Percentiles rank a stretch among this genome's conserved stretches.
Evolutionary conservation across 1,284 basidiomycete species (phyloP).

Genomic region (Cutaneotrichosporon sp.): DNA sequence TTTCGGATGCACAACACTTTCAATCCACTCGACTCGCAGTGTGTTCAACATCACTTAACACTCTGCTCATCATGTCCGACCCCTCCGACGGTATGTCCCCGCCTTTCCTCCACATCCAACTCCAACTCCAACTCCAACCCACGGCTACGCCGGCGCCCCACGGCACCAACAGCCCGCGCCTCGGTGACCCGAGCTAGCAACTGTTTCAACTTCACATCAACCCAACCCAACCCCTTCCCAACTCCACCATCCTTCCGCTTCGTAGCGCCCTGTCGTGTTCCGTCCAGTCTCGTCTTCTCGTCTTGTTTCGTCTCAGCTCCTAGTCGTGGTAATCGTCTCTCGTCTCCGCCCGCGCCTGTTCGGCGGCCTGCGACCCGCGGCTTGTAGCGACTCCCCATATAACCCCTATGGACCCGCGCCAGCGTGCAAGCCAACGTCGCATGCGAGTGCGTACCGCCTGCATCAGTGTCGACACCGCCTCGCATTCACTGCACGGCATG

Average conservation of each 20-base stretch:
- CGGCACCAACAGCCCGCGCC: too few relatives aligned
- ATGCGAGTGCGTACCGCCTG: too few relatives aligned
- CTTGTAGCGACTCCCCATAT: too few relatives aligned
- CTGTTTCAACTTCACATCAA: not conserved
- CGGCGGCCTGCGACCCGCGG: too few relatives aligned
- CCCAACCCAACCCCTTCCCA: too few relatives aligned
- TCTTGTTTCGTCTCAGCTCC: not conserved
- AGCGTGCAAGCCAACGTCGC: too few relatives aligned
- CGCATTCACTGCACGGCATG: too few relatives aligned
- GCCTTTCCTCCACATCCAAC: slow-evolving; percentile 3
- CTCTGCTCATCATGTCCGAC: slow-evolving; percentile 40
- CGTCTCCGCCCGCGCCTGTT: too few relatives aligned
- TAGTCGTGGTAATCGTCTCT: not conserved
- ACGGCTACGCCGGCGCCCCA: not conserved
- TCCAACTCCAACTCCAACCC: not conserved
- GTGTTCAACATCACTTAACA: too few relatives aligned
- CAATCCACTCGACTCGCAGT: too few relatives aligned
- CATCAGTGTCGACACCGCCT: too few relatives aligned
- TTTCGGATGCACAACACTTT: not conserved
- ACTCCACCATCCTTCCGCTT: not conserved
- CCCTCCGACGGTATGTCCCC: slow-evolving; percentile 48
- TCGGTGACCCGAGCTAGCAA: not conserved
- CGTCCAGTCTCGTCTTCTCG: not conserved
- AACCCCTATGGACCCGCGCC: too few relatives aligned
- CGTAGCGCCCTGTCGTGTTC: not conserved